These are phyloP conservation scores for Herpetomonas tarakana DNA, from an alignment of 208 protist species.

Conservation along the genomic window DNA sequence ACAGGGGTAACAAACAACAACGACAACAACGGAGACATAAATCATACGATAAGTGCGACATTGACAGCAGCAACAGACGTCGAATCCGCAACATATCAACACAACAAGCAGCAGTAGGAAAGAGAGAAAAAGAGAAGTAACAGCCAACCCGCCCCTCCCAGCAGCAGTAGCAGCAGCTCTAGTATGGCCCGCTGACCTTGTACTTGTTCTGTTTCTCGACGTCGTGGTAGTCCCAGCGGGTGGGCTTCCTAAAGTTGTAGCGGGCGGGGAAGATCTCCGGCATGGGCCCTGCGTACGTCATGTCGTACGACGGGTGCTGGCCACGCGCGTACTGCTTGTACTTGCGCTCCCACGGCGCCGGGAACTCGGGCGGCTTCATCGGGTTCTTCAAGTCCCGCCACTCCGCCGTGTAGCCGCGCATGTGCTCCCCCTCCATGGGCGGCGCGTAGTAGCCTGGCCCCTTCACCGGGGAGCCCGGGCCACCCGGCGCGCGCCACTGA, in stretches of 20 bases:
- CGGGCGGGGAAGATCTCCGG: constrained; percentile 89
- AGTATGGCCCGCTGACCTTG: constrained; percentile 86
- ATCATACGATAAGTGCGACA: no score
- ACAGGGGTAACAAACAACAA: constrained; percentile 5
- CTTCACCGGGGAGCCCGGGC: constrained; percentile 77
- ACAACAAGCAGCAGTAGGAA: no score
- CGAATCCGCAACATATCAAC: no score
- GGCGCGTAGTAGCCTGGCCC: constrained; percentile 88
- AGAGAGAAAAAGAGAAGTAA: constrained; percentile 3
- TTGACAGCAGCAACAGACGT: no score
- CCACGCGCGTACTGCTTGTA: constrained; percentile 89
- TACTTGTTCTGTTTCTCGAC: constrained; percentile 87
- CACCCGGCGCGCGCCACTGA: constrained; percentile 86
- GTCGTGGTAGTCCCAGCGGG: constrained; percentile 90
- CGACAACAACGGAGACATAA: neutral
- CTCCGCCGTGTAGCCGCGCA: constrained; percentile 84
- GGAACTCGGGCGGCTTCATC: constrained; percentile 83
- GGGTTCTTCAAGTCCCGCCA: constrained; percentile 88
- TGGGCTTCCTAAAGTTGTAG: constrained; percentile 85
- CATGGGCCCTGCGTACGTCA: constrained; percentile 89
- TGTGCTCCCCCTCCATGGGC: constrained; percentile 86
- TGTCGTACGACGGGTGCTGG: constrained; percentile 90
- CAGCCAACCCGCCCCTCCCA: neutral
- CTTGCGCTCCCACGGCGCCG: constrained; percentile 86
- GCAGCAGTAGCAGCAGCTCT: no score